Evolutionary conservation across 805 yeast species (phyloP).

Genomic region (Saturnispora sekii): DNA sequence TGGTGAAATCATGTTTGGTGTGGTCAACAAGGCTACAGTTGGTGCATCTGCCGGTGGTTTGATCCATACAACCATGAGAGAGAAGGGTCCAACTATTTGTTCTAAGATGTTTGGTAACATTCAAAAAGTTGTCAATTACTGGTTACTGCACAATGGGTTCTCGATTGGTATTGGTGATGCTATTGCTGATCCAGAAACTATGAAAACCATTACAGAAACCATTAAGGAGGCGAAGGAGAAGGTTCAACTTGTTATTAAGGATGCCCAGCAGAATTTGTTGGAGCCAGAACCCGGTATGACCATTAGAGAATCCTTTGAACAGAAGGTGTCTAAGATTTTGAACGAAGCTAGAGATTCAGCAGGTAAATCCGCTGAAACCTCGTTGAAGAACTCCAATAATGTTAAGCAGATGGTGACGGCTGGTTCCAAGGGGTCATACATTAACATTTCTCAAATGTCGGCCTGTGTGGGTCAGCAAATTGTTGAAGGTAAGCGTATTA

Average conservation of each 20-base stretch:
- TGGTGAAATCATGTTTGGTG: slow-evolving; percentile 97
- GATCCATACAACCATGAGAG: slow-evolving; percentile 95
- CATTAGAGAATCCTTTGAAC: slow-evolving; percentile 94
- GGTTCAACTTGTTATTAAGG: slow-evolving; percentile 87
- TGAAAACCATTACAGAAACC: slow-evolving; percentile 87
- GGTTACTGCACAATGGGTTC: slow-evolving; percentile 95
- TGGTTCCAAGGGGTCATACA: slow-evolving; percentile 98
- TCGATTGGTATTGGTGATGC: slow-evolving; percentile 99
- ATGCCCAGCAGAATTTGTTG: slow-evolving; percentile 80
- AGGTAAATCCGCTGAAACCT: slow-evolving; percentile 96
- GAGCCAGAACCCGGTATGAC: slow-evolving; percentile 99
- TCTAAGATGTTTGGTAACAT: slow-evolving; percentile 85
- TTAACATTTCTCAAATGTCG: slow-evolving; percentile 98
- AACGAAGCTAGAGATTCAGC: slow-evolving; percentile 99
- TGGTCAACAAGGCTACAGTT: slow-evolving; percentile 94
- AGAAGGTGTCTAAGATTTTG: slow-evolving; percentile 86
- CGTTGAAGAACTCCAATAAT: slow-evolving; percentile 85
- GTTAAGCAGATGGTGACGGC: slow-evolving; percentile 99
- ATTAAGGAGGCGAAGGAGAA: slow-evolving; percentile 87
- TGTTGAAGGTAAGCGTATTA: slow-evolving; percentile 99
- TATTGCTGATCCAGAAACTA: slow-evolving; percentile 94
- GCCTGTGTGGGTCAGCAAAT: slow-evolving; percentile 99
- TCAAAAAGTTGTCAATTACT: slow-evolving; percentile 91
- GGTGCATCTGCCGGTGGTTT: slow-evolving; percentile 98
- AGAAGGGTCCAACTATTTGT: slow-evolving; percentile 87